Base-by-base conservation (phyloP, 2,329 filamentous ascomycete genomes). In the Calonectria pteridis region DNA sequence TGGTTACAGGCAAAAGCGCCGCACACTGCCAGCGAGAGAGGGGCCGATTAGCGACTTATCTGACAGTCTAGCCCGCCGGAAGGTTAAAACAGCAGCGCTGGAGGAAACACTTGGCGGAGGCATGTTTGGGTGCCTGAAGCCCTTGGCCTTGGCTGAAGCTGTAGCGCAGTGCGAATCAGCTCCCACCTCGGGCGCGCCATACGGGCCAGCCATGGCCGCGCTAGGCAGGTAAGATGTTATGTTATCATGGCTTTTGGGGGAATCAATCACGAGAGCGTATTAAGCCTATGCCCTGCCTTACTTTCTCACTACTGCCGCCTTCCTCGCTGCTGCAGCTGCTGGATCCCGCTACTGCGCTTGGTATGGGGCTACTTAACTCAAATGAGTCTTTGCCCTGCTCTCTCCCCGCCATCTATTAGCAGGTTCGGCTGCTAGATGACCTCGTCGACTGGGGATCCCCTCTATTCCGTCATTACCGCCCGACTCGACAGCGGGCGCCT, bases 211-310 rank as follows among this genome's bases (percentile, higher is more conserved):
- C 33, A 62, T 62, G 55, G 35, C 55, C 33, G 35, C 40, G 33
- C 55, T 40, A 62, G 55, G n/a, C 55, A 62, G 55, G 55, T 62
- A 62, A 40, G 55, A 35, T 40, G 20, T 10, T 26, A 67, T 51
- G 40, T 37, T 51, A 53, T 69, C 67, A 63, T 53, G 28, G 40
- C 59, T 69, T 59, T 40, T n/a, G 28, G 7, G 55, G 55, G 55
- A 62, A 62, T 77, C 77, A 74, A 79, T 77, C 77, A 78, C 77
- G 77, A 78, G 77, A 70, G 43, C 67, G 43, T 58, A 62, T 55
- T 33, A 40, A 58, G 66, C 37, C 29, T 43, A n/a, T 59, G 51
- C 65, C 28, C 64, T 67, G 37, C 35, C 43, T 58, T 18, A 46
- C 50, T 29, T 58, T 50, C 28, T 55, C 64, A 26, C 55, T 63